Percentiles rank a stretch among this genome's conserved stretches.
phyloP scores from a whole-genome alignment of 495 filamentous ascomycete genomes.

The Trichoderma erinaceum region DNA sequence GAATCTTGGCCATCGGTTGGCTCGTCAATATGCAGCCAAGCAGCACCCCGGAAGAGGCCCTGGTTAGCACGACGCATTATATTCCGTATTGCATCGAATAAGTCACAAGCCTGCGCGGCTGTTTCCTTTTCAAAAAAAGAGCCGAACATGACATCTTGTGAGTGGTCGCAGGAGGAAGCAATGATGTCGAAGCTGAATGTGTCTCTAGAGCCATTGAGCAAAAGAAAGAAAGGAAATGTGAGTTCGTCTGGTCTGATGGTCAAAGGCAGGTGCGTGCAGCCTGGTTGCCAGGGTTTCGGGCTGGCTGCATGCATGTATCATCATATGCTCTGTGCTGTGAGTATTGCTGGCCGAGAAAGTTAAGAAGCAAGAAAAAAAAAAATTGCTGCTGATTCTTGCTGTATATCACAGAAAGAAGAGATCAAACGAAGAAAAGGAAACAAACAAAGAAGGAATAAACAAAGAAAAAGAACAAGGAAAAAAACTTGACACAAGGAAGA shows the following conservation, averaged over 20 bases:
- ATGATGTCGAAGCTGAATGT: background rate
- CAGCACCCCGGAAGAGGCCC: background rate
- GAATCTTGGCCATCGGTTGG: background rate
- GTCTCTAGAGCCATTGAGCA: background rate
- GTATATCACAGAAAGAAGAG: background rate
- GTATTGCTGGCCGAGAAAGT: background rate
- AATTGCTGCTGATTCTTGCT: background rate
- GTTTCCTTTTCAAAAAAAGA: no score
- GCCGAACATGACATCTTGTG: background rate
- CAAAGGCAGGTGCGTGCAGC: background rate
- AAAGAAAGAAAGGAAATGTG: background rate
- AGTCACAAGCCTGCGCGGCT: no score
- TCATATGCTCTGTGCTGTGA: background rate
- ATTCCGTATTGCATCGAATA: background rate
- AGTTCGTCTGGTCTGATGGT: background rate
- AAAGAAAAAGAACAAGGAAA: background rate
- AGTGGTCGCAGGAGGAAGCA: background rate
- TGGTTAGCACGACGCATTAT: background rate
- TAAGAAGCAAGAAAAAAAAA: background rate
- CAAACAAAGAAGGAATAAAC: background rate
- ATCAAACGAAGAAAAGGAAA: background rate
- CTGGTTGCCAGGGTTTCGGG: conserved; percentile 1
- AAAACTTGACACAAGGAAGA: background rate
- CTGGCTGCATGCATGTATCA: background rate
- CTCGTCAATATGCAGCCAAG: background rate